These are phyloP conservation scores for Malassezia psittaci DNA, from an alignment of 1,284 basidiomycete species.

Conservation along the genomic window DNA sequence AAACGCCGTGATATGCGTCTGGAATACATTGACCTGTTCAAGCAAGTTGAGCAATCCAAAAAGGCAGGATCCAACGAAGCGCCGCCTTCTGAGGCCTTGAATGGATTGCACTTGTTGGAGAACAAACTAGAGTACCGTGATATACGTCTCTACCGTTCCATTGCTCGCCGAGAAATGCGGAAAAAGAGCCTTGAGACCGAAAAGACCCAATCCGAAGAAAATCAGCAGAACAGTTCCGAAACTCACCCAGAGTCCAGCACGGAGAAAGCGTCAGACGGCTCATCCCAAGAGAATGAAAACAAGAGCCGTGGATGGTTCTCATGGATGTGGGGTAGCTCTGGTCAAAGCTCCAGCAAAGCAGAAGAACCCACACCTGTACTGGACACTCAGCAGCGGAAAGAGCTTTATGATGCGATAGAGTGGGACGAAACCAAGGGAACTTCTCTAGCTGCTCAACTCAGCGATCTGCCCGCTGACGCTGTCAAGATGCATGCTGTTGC, in stretches of 20 bases:
- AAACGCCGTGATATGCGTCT: slow-evolving; percentile 76
- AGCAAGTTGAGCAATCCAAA: slow-evolving; percentile 55
- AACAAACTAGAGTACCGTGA: slow-evolving; percentile 81
- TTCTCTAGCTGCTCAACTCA: slow-evolving; percentile 22
- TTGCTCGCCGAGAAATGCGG: slow-evolving; percentile 76
- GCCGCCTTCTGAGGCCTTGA: not conserved
- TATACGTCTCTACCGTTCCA: slow-evolving; percentile 92
- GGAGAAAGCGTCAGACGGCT: not conserved
- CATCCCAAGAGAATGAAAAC: not conserved
- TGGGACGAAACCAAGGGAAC: slow-evolving; percentile 56
- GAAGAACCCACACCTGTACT: slow-evolving; percentile 53
- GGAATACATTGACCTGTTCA: slow-evolving; percentile 75
- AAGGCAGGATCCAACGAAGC: slow-evolving; percentile 21
- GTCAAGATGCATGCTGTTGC: slow-evolving; percentile 68
- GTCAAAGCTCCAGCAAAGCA: slow-evolving; percentile 16
- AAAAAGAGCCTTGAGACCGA: slow-evolving; percentile 56
- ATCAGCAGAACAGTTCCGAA: not conserved
- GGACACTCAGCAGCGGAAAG: slow-evolving; percentile 82
- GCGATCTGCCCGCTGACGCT: slow-evolving; percentile 62
- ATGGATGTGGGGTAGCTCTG: slow-evolving; percentile 40
- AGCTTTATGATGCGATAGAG: slow-evolving; percentile 87
- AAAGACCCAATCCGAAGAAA: not conserved
- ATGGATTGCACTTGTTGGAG: slow-evolving; percentile 61
- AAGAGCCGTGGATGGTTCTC: slow-evolving; percentile 37
- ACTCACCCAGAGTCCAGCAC: not conserved